Evolutionary conservation across 306 rosid species (phyloP).

Genomic region (Rubus parviflorus): DNA sequence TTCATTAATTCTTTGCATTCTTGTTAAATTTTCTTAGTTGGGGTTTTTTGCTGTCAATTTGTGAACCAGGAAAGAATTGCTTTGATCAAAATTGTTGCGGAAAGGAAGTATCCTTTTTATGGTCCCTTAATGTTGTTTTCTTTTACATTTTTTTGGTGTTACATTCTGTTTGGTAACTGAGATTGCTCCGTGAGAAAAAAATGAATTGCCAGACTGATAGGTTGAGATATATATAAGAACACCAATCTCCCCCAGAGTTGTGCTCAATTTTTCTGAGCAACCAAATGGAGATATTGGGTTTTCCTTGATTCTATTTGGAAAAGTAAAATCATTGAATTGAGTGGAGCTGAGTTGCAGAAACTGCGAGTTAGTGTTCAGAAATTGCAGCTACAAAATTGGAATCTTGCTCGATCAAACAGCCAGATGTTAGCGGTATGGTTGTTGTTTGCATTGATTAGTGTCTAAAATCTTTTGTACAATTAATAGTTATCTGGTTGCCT

Average conservation of each 20-base stretch:
- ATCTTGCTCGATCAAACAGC: conserved; percentile 81
- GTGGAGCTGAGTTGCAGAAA: conserved; percentile 66
- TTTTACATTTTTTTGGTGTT: neutral
- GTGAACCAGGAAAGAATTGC: conserved; percentile 63
- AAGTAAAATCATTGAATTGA: conserved; percentile 63
- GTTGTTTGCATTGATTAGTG: neutral
- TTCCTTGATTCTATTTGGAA: conserved; percentile 34
- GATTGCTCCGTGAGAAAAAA: neutral
- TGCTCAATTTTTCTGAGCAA: no score
- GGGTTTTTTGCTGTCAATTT: conserved; percentile 12
- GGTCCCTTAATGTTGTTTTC: neutral
- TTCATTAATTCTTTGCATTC: neutral
- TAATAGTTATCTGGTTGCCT: neutral
- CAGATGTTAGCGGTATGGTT: conserved; percentile 63
- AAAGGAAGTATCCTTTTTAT: conserved; percentile 72
- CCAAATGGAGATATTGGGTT: neutral
- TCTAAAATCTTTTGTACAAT: neutral
- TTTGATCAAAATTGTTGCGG: conserved; percentile 53
- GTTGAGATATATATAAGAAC: neutral
- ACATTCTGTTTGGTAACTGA: neutral
- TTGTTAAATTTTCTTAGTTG: neutral
- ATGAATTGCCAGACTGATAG: neutral
- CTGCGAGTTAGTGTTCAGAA: conserved; percentile 60
- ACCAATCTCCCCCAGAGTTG: neutral
- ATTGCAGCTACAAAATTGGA: conserved; percentile 77